phyloP scores from a whole-genome alignment of 148 eudicot genomes.

The Diospyros lotus region DNA sequence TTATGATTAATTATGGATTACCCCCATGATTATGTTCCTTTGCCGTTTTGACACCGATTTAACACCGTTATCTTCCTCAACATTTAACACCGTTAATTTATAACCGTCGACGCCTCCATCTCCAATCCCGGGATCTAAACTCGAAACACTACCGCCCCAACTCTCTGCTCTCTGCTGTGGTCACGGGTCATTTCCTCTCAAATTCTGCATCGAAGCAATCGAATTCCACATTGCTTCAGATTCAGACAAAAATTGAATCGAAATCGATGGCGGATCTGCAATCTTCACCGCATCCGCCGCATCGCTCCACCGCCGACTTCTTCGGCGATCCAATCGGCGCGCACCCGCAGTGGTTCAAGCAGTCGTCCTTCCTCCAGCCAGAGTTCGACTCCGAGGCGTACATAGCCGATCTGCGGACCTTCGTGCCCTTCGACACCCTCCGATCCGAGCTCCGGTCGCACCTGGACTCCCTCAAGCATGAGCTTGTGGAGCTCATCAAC shows the following conservation, averaged over 20 bases:
- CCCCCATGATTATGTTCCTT: too few species aligned
- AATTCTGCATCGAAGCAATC: too few species aligned
- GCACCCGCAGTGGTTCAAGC: conserved; percentile 78
- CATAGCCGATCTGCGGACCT: conserved; percentile 90
- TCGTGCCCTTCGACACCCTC: conserved; percentile 90
- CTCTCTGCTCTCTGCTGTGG: too few species aligned
- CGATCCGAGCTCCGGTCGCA: conserved; percentile 77
- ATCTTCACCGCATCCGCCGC: conserved; percentile 21
- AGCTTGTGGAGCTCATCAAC: conserved; percentile 83
- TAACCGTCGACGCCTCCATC: too few species aligned
- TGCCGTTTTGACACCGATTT: too few species aligned
- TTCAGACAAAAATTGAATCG: neutral
- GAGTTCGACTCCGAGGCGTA: conserved; percentile 28
- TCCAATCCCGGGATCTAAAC: too few species aligned
- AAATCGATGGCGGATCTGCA: conserved; percentile 40
- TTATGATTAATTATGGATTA: too few species aligned
- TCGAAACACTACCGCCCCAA: too few species aligned
- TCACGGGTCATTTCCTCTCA: too few species aligned
- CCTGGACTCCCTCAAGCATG: conserved; percentile 55
- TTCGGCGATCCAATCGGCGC: conserved; percentile 71
- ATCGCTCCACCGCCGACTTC: conserved; percentile 51
- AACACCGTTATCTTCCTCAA: too few species aligned
- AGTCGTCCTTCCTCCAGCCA: conserved; percentile 46
- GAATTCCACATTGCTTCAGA: too few species aligned
- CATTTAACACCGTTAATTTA: too few species aligned